These are phyloP conservation scores for Citrus maxima DNA, from an alignment of 345 rosid species.

Conservation along the genomic window DNA sequence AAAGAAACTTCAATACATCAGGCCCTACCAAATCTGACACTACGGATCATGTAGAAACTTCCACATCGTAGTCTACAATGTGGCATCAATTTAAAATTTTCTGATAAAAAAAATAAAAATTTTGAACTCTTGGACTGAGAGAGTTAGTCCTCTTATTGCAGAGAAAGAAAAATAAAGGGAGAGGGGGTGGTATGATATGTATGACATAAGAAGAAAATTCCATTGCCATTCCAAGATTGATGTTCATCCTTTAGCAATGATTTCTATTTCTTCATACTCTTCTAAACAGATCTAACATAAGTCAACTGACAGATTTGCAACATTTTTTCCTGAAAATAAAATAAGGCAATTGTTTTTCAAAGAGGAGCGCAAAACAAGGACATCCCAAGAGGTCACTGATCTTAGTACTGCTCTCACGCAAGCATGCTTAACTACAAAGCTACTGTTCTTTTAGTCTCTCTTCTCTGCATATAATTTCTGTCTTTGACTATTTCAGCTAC, in stretches of 20 bases:
- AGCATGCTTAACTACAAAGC: too few relatives aligned
- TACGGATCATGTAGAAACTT: background rate
- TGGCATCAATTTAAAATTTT: background rate
- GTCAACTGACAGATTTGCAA: background rate
- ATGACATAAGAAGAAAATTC: background rate
- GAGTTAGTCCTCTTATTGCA: background rate
- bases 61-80: background rate
- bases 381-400: too few relatives aligned
- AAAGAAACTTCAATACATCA: conserved; percentile 5
- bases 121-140: background rate
- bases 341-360: background rate
- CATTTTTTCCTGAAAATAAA: background rate
- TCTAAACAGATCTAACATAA: background rate
- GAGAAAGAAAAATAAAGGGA: background rate
- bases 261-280: background rate
- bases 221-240: background rate
- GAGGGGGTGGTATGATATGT: background rate
- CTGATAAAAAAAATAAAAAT: background rate
- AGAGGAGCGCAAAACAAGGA: too few relatives aligned
- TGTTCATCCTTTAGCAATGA: background rate
- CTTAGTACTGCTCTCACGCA: too few relatives aligned
- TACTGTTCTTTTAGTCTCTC: too few relatives aligned
- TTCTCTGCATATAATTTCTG: background rate
- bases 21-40: background rate
- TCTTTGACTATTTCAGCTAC: background rate